These are phyloP conservation scores for Tagetes patula DNA, from an alignment of 129 eudicot genomes.

Conservation along the genomic window DNA sequence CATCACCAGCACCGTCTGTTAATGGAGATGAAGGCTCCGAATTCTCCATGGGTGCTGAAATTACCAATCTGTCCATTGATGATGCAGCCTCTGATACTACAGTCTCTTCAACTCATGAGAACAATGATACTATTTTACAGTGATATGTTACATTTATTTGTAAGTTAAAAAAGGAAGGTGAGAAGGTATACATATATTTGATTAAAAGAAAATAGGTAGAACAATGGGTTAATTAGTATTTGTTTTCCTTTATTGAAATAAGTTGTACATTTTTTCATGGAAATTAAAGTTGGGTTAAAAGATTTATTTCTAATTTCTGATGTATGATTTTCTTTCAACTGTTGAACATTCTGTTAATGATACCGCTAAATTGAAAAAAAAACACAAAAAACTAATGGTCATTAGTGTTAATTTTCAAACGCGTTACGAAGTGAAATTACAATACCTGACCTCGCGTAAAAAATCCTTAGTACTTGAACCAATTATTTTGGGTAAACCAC, in stretches of 20 bases:
- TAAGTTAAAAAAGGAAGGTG: constrained; percentile 33
- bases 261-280: constrained; percentile 29
- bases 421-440: too few relatives aligned
- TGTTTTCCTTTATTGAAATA: constrained; percentile 30
- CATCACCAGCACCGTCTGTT: constrained; percentile 54
- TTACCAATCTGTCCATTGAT: constrained; percentile 42
- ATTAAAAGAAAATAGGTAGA: constrained; percentile 20
- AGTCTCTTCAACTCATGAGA: constrained; percentile 47
- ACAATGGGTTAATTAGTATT: constrained; percentile 5
- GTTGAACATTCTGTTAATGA: not conserved
- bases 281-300: constrained; percentile 12
- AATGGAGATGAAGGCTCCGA: constrained; percentile 55
- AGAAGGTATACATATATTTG: constrained; percentile 18
- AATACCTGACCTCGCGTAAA: too few relatives aligned
- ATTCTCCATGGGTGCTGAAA: constrained; percentile 21
- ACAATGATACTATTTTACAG: constrained; percentile 28
- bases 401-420: too few relatives aligned
- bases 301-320: constrained; percentile 11
- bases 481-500: too few relatives aligned
- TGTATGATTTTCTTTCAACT: not conserved
- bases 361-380: not conserved
- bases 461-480: too few relatives aligned
- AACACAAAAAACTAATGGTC: too few relatives aligned
- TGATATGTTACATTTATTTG: constrained; percentile 24
- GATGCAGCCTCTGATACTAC: constrained; percentile 56